A percentile compares a stretch with the other conserved stretches of the same genome.
Evolutionary conservation across 306 rosid species (phyloP).

Genomic region (Crataegus laevigata): DNA sequence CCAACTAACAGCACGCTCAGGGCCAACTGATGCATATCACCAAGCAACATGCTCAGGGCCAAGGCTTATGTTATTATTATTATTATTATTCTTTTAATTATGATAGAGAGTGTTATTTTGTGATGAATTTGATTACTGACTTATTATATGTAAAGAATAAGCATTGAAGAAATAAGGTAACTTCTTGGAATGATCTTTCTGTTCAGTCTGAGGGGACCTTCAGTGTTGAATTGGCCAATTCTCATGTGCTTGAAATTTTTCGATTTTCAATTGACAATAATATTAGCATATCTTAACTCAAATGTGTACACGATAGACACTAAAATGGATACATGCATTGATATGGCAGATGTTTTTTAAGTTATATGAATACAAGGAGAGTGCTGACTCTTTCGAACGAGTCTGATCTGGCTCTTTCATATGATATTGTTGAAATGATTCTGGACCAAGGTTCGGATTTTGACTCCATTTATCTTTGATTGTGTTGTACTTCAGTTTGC

Average conservation of each 20-base stretch:
- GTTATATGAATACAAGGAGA: conserved; percentile 60
- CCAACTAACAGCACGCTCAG: no score
- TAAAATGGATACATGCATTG: not conserved
- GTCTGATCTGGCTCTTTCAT: conserved; percentile 37
- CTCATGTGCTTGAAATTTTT: not conserved
- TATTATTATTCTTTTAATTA: no score
- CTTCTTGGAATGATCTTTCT: no score
- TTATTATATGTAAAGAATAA: no score
- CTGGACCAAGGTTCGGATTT: conserved; percentile 41
- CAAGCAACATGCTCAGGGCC: no score
- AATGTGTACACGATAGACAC: not conserved
- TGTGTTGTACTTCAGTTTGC: no score
- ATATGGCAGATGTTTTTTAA: conserved; percentile 51
- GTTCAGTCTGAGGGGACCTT: no score
- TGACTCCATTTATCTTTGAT: not conserved
- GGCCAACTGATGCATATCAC: no score
- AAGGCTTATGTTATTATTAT: no score
- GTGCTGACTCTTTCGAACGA: conserved; percentile 49
- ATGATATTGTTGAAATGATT: conserved; percentile 34
- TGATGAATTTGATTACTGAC: no score
- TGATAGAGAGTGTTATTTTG: no score
- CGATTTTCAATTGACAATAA: not conserved
- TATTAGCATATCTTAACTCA: not conserved
- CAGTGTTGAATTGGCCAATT: not conserved
- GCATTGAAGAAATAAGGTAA: no score